Evolutionary conservation across 805 yeast species (phyloP).

Genomic region (Blastobotrys chiropterorum): DNA sequence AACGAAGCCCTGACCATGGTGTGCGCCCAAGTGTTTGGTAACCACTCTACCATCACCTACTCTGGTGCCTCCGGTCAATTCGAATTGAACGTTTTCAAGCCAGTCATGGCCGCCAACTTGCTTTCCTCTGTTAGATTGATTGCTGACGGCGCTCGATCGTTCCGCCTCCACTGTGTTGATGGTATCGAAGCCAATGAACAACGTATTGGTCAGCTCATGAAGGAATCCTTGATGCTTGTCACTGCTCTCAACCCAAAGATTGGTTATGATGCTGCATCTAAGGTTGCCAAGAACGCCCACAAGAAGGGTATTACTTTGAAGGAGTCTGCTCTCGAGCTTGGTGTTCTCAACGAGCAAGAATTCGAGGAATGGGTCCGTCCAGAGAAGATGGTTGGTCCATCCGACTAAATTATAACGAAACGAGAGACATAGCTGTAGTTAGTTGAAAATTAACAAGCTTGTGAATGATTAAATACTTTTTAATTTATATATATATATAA

Average conservation of each 20-base stretch:
- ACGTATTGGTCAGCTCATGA: conserved; percentile 79
- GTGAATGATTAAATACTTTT: too few relatives aligned
- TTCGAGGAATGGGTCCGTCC: conserved; percentile 97
- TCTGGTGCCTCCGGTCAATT: conserved; percentile 99
- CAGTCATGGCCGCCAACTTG: conserved; percentile 87
- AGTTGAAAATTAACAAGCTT: not conserved
- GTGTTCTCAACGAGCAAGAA: conserved; percentile 75
- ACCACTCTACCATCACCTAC: conserved; percentile 88
- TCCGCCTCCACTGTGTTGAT: conserved; percentile 91
- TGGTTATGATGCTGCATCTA: conserved; percentile 95
- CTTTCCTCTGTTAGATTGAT: conserved; percentile 80
- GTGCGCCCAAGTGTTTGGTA: conserved; percentile 95
- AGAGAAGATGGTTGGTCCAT: conserved; percentile 95
- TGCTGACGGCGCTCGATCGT: conserved; percentile 84
- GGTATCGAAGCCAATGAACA: conserved; percentile 87
- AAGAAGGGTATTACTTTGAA: conserved; percentile 94
- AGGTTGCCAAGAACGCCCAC: conserved; percentile 98
- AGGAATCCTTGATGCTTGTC: conserved; percentile 95
- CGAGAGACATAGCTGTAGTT: not conserved
- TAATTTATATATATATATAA: not conserved
- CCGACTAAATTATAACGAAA: conserved; percentile 26
- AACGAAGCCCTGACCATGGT: conserved; percentile 99
- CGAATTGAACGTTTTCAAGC: conserved; percentile 97
- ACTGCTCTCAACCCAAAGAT: conserved; percentile 98
- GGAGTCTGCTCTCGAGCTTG: conserved; percentile 88